Conservation (phyloP, 305 asterid species). For the Fraxinus sp. region DNA sequence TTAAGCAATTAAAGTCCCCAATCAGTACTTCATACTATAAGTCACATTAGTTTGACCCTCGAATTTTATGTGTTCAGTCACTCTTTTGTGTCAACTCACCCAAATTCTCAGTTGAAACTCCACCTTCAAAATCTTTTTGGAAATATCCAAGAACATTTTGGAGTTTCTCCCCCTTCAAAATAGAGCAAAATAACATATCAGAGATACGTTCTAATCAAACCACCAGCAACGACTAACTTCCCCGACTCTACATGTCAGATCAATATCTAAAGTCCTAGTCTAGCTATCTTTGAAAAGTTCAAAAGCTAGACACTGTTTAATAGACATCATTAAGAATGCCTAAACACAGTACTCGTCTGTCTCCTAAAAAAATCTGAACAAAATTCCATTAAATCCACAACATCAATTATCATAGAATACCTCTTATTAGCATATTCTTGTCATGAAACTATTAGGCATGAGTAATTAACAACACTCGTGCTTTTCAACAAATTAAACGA, state of each 20-base stretch:
- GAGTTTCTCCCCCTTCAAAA: slow-evolving; percentile 84
- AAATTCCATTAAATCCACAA: slow-evolving; percentile 10
- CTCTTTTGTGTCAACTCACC: slow-evolving; percentile 57
- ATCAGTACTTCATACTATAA: slow-evolving; percentile 31
- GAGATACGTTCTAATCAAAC: slow-evolving; percentile 18
- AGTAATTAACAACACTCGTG: slow-evolving; percentile 25
- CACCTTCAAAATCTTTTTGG: slow-evolving; percentile 98
- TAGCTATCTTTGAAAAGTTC: slow-evolving; percentile 11
- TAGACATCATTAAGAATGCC: background rate
- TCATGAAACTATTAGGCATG: background rate
- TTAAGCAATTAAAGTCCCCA: slow-evolving; percentile 30
- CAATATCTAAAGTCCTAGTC: background rate
- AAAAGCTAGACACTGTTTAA: slow-evolving; percentile 14
- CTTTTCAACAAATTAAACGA: slow-evolving; percentile 14
- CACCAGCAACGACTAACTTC: slow-evolving; percentile 10
- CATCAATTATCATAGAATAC: slow-evolving; percentile 17
- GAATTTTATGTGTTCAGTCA: slow-evolving; percentile 6
- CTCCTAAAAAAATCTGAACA: slow-evolving; percentile 14
- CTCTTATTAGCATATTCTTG: background rate
- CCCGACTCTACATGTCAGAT: background rate
- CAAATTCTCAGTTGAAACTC: slow-evolving; percentile 93
- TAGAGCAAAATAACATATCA: slow-evolving; percentile 23
- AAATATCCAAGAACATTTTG: slow-evolving; percentile 87
- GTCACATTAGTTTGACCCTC: slow-evolving; percentile 1
- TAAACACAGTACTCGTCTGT: slow-evolving; percentile 7